Evolutionary conservation across 208 protist genomes (phyloP), one percentile per base, ranked within the genome.

Genomic region (Tritrichomonas foetus): DNA sequence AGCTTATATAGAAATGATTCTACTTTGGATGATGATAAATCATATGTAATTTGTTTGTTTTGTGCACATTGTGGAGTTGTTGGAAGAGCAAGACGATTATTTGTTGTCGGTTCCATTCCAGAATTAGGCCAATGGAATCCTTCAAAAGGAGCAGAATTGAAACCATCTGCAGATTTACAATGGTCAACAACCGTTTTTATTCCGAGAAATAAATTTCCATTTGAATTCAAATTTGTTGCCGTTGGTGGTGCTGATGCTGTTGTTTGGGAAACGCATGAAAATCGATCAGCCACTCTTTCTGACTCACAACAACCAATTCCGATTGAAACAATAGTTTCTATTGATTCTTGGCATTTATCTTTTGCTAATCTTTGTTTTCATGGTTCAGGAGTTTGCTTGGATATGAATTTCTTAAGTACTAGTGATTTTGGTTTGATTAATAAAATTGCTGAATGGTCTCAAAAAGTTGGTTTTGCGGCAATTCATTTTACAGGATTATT

Each of bases 61-160:
- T 47, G 74, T 8, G 74, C 74, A 9, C 27, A 84, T 53, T 33
- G 27, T n/a, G 74, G n/a, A n/a, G 74, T 33, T 11, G n/a, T 84
- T 27, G 74, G 74, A 1, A 2, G 74, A 84, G 36, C 27, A 11
- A 9, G 74, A 33, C 49, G 36, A 53, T 53, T 84, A 84, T 33
- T 11, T 30, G 36, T 84, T 53, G 74, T 84, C n/a, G 74, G 74
- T n/a, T 84, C 74, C 22, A 84, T 84, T 53, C 74, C 74, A 9
- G 74, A 84, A 84, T 53, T 84, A 49, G 36, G 41, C 16, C n/a
- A 84, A 84, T 84, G 74, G 74, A 84, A 84, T n/a, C n/a, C 27
- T 8, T 53, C 36, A 30, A 11, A 20, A 3, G 74, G 41, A 3
- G 3, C 36, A 47, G 41, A 49, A 30, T 16, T 84, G 14, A 11